Base-by-base conservation (phyloP, 2,329 filamentous ascomycete species). In the Colletotrichum musae region DNA sequence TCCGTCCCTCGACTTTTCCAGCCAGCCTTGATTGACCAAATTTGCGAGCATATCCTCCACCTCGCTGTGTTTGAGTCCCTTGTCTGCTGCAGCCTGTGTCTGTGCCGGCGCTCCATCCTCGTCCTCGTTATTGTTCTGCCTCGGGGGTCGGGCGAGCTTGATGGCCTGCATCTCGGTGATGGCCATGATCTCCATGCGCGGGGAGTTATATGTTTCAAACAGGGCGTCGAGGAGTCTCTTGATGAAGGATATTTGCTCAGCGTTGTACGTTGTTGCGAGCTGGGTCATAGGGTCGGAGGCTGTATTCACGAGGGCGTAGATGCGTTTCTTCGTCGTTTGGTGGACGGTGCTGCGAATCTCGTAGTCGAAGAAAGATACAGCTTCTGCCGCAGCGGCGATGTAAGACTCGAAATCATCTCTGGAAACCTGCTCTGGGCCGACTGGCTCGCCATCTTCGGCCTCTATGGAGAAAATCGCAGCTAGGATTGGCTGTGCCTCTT, bases 191-290 rank as follows among this genome's bases (percentile, higher is more conserved):
- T 99, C 95, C 75, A 91, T 89, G n/a, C 89, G 86, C 9, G 85
- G 86, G 0, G 91, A 94, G 77, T 98, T 98, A 82, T 94, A 91
- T 21, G 89, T 92, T 72, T 97, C 94, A 77, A 98, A 99, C 89
- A 99, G 97, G 74, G 88, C 90, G 78, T 98, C 95, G 1, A 99
- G 87, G 3, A 98, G 79, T 9, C 96, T 87, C 80, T 97, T 96
- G 63, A 98, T 89, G 78, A 94, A 99, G 0, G 93, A 90, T 39
- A 98, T 93, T 82, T 98, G 95, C 73, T 97, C 94, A 0, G 94
- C 84, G 7, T 86, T 88, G 77, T 93, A 93, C 0, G 89, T 90
- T 0, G 96, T 98, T 2, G 95, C 94, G 47, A 98, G 87, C 76
- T 98, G 95, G 0, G 94, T 97, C 69, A 95, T 84, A 0, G 92